Percentiles rank a stretch among this genome's conserved stretches.
Evolutionary conservation across 2,329 filamentous ascomycete genomes (phyloP).

Genomic region (Nakataea oryzae): DNA sequence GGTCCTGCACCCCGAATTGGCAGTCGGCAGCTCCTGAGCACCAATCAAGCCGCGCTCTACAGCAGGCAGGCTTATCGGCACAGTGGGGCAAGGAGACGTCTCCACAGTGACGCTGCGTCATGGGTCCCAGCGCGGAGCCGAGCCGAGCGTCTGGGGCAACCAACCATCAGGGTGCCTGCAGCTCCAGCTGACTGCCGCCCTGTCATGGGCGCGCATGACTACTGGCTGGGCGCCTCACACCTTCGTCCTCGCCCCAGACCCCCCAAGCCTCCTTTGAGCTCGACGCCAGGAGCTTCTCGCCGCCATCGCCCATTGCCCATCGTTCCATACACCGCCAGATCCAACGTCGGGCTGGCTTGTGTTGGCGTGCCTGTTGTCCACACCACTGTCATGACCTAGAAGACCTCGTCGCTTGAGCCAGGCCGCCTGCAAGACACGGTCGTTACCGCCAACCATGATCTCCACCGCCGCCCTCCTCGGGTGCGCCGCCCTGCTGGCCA

Average conservation of each 20-base stretch:
- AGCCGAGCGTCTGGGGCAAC: not conserved
- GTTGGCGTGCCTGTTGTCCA: not conserved
- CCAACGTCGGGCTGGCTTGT: not conserved
- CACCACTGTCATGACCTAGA: not conserved
- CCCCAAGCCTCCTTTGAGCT: not conserved
- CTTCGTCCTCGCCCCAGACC: not conserved
- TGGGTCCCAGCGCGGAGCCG: not conserved
- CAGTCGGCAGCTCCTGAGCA: no score
- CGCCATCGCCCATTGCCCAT: not conserved
- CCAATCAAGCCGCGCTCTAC: not conserved
- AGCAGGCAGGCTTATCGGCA: not conserved
- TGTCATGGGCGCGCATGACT: not conserved
- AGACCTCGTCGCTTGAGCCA: no score
- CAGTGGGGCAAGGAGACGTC: not conserved
- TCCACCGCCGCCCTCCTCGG: constrained; percentile 18
- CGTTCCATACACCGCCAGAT: not conserved
- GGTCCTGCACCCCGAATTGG: not conserved
- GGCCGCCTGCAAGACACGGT: not conserved
- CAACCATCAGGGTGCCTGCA: not conserved
- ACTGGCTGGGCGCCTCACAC: no score
- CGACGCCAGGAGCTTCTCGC: no score
- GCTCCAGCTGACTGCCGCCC: not conserved
- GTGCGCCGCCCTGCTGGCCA: constrained; percentile 24
- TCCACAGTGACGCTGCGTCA: not conserved
- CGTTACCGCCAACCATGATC: not conserved